phyloP scores from a whole-genome alignment of 306 rosid genomes.

The peach (Prunus persica) region DNA sequence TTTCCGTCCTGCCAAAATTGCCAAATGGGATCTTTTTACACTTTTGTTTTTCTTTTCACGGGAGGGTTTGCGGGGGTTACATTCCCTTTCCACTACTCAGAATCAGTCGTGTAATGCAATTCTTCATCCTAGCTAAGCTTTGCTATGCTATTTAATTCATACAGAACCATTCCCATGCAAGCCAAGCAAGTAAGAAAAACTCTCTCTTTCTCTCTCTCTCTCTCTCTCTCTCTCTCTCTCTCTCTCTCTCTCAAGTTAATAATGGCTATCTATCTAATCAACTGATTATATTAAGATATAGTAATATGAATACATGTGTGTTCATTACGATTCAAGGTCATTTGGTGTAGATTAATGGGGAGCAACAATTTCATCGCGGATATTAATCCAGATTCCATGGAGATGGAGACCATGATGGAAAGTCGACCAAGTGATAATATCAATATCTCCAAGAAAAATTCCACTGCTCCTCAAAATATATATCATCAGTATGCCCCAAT shows the following conservation, averaged over 20 bases:
- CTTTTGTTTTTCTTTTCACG: background rate
- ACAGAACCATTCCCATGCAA: background rate
- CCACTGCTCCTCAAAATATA: constrained; percentile 1
- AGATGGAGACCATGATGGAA: background rate
- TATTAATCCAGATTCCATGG: background rate
- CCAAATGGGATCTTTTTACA: background rate
- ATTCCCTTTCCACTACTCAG: background rate
- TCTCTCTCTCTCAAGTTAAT: background rate
- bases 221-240: background rate
- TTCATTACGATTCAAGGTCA: background rate
- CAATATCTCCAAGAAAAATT: background rate
- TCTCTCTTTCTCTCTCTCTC: background rate
- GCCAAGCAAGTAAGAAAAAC: background rate
- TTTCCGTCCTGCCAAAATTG: background rate
- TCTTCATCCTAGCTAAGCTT: background rate
- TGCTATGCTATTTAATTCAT: background rate
- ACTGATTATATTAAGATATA: background rate
- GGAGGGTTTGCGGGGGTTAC: background rate
- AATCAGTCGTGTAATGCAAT: background rate
- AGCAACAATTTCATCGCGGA: background rate
- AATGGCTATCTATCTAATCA: background rate
- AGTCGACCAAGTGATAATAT: background rate
- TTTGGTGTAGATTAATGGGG: background rate
- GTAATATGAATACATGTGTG: background rate
- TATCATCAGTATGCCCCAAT: background rate